Base-by-base conservation (phyloP, 2,329 filamentous ascomycete species). In the Beauveria varroae region DNA sequence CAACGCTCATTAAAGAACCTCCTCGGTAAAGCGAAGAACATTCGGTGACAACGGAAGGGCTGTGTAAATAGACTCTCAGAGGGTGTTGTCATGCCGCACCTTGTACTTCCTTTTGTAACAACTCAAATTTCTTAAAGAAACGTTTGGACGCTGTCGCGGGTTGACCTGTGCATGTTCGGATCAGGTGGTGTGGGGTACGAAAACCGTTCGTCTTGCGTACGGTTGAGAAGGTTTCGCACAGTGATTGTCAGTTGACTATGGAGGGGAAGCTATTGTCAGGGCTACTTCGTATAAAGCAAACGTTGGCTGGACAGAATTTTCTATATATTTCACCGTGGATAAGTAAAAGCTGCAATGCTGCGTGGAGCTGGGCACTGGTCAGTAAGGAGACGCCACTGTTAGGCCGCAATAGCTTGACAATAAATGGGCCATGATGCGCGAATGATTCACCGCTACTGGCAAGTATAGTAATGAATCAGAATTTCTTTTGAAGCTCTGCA, bases 1-100 rank as follows among this genome's bases (percentile, higher is more conserved):
- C 89, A 96, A 99, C 79, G 90, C 91, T 71, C 95, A 99, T 84
- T 99, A 96, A 81, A 74, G 49, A 63, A 65, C 65, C 66, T 62
- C 63, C 65, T 65, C 63, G 68, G 59, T 64, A 66, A 60, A 62
- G 65, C 66, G 62, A 57, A 60, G 51, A 56, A 44, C 51, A 52
- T 40, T 60, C n/a, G 52, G 57, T 52, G 52, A 52, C 57, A 56
- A 60, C 46, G 37, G 52, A 63, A 52, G 57, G 69, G 69, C 66
- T 69, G 71, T 78, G 76, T 78, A 78, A 68, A 77, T 79, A 77
- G 74, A 71, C 67, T 70, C 67, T 62, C 69, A 70, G 67, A 71
- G 67, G 67, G 71, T 71, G 69, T 70, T 72, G 67, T 66, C 66
- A 68, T 63, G 73, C 73, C 71, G 75, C 70, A 73, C 67, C 68